phyloP scores from a whole-genome alignment of 2,329 filamentous ascomycete genomes.

The Fusarium marasasianum region DNA sequence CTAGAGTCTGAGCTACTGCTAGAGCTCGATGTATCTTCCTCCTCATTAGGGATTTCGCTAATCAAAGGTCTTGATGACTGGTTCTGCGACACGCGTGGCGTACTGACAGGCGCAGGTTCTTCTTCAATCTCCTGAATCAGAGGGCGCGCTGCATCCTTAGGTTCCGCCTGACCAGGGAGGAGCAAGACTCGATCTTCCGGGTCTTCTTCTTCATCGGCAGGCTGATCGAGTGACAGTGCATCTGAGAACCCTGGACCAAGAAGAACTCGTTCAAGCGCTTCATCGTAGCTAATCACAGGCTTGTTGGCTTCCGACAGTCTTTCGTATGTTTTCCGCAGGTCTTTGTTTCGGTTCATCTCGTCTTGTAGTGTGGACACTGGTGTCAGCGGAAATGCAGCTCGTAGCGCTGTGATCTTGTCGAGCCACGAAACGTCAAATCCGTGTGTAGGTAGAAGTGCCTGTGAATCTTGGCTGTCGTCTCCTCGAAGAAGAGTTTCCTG shows the following conservation, averaged over 20 bases:
- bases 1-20: conserved; percentile 43
- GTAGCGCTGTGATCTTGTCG: conserved; percentile 50
- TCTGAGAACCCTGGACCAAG: conserved; percentile 6
- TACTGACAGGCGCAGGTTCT: neutral
- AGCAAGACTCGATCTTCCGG: conserved; percentile 7
- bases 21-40: conserved; percentile 28
- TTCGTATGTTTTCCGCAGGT: conserved; percentile 52
- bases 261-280: conserved; percentile 46
- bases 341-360: conserved; percentile 47
- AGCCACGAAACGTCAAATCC: conserved; percentile 34
- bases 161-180: conserved; percentile 6
- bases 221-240: neutral
- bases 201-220: conserved; percentile 2
- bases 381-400: conserved; percentile 55
- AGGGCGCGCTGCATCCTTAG: conserved; percentile 31
- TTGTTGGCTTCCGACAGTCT: conserved; percentile 47
- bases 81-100: neutral
- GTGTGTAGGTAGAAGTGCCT: neutral
- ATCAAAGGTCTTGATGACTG: neutral
- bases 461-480: neutral
- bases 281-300: conserved; percentile 46
- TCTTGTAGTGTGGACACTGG: conserved; percentile 49
- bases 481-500: conserved; percentile 2
- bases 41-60: conserved; percentile 7
- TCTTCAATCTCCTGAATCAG: conserved; percentile 45